phyloP scores from a whole-genome alignment of 1,139 yeast species.

The Suhomyces panamericanus region DNA sequence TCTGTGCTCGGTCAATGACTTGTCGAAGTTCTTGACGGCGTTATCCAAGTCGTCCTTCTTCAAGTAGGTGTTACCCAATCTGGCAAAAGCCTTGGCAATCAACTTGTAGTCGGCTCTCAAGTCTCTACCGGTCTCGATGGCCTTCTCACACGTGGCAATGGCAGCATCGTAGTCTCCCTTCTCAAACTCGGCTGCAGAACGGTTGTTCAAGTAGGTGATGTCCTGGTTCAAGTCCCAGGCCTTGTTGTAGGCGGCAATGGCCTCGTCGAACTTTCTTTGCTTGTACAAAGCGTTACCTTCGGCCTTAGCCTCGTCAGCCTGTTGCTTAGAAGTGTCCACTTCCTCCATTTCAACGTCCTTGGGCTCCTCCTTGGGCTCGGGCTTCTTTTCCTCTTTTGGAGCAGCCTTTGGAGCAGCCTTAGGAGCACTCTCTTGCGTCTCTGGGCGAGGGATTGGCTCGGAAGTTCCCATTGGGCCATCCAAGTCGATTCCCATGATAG shows the following conservation, averaged over 20 bases:
- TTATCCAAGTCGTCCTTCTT: constrained; percentile 70
- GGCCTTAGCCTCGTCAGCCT: constrained; percentile 80
- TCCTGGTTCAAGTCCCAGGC: constrained; percentile 87
- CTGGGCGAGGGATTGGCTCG: no score
- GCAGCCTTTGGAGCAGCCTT: constrained; percentile 12
- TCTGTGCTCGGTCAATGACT: constrained; percentile 95
- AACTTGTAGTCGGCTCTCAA: constrained; percentile 87
- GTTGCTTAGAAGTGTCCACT: constrained; percentile 35
- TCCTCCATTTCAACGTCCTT: constrained; percentile 41
- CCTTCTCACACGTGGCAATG: constrained; percentile 74
- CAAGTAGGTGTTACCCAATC: constrained; percentile 81
- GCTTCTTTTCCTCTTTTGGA: constrained; percentile 3
- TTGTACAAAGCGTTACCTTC: constrained; percentile 88
- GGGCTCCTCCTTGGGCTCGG: constrained; percentile 19
- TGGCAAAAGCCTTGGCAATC: constrained; percentile 89
- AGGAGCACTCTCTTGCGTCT: no score
- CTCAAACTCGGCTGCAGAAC: constrained; percentile 97
- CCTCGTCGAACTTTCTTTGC: constrained; percentile 86
- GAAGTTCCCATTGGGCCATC: constrained; percentile 42
- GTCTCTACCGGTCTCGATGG: constrained; percentile 88
- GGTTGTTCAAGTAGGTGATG: constrained; percentile 90
- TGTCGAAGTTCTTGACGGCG: constrained; percentile 81
- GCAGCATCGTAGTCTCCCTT: constrained; percentile 90
- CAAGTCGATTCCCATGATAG: constrained; percentile 80
- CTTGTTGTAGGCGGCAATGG: constrained; percentile 77